Conservation (phyloP, 768 basidiomycete genomes). For the Trametes gibbosa region DNA sequence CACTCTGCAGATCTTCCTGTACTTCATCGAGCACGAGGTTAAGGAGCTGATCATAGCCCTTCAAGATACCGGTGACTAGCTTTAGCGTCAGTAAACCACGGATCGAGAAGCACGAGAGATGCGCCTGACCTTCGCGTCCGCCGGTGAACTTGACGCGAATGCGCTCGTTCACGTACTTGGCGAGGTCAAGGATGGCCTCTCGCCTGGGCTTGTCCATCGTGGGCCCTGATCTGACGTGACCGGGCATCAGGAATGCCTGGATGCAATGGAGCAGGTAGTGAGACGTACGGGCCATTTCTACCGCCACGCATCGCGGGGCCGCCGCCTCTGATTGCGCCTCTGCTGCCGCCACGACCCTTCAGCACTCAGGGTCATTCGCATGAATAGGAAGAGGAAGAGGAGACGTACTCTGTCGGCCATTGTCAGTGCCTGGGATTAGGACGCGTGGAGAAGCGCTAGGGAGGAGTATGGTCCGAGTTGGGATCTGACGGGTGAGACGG, state of each 20-base stretch:
- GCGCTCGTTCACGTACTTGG: constrained; percentile 89
- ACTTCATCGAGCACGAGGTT: constrained; percentile 98
- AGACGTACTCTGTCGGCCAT: constrained; percentile 64
- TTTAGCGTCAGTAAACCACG: constrained; percentile 3
- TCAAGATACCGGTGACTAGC: constrained; percentile 85
- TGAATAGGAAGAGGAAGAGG: constrained; percentile 4
- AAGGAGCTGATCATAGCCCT: constrained; percentile 94
- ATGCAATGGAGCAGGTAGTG: neutral
- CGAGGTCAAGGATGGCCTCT: constrained; percentile 93
- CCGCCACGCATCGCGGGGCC: constrained; percentile 45
- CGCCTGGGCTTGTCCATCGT: constrained; percentile 77
- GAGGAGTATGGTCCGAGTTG: neutral
- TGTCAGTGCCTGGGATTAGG: neutral
- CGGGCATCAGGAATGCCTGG: constrained; percentile 35
- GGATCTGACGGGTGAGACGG: neutral
- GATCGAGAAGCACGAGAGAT: neutral
- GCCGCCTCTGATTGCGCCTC: constrained; percentile 45
- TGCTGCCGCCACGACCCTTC: constrained; percentile 59
- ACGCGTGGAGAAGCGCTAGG: neutral
- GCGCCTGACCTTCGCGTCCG: constrained; percentile 77
- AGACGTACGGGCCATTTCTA: constrained; percentile 19
- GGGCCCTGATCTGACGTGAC: constrained; percentile 38
- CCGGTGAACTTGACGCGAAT: constrained; percentile 98
- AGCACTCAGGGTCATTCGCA: constrained; percentile 19
- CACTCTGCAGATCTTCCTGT: constrained; percentile 69